phyloP scores from a whole-genome alignment of 331 rosid genomes.

The Arachis monticola region DNA sequence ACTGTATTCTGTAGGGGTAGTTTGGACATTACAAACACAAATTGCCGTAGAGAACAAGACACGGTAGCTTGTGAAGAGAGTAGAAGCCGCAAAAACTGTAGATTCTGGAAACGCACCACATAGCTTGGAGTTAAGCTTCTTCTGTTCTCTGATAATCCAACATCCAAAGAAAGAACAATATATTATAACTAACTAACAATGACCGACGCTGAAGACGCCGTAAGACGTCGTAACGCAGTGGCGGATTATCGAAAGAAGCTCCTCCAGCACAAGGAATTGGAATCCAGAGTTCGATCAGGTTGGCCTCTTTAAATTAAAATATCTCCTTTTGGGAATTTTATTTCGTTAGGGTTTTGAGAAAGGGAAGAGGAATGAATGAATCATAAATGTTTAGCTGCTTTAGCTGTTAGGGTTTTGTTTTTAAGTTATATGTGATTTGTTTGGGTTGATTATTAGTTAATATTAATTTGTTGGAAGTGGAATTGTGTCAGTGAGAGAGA shows the following conservation, averaged over 20 bases:
- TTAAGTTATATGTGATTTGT: too few species aligned
- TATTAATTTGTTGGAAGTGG: not conserved
- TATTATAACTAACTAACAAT: slow-evolving; percentile 11
- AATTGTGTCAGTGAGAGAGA: slow-evolving; percentile 60
- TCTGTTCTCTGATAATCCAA: too few species aligned
- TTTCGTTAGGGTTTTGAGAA: slow-evolving; percentile 23
- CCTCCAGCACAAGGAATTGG: slow-evolving; percentile 75
- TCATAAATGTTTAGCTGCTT: not conserved
- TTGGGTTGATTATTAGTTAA: not conserved
- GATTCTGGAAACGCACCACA: too few species aligned
- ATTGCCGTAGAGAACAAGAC: too few species aligned
- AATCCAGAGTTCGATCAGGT: slow-evolving; percentile 75
- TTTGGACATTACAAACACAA: too few species aligned
- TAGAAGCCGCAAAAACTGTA: too few species aligned
- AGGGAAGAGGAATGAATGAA: not conserved
- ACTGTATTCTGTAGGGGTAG: too few species aligned
- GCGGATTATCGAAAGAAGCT: slow-evolving; percentile 68
- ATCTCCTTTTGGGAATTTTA: not conserved
- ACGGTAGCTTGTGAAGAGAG: too few species aligned
- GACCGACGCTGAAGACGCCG: slow-evolving; percentile 60
- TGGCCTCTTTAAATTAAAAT: slow-evolving; percentile 5
- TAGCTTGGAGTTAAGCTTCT: too few species aligned
- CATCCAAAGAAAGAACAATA: too few species aligned
- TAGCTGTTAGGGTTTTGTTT: not conserved
- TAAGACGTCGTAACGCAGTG: slow-evolving; percentile 54